Percentiles rank a stretch among this genome's conserved stretches.
Conservation (phyloP, 345 rosid species). For the Salix dunnii region DNA sequence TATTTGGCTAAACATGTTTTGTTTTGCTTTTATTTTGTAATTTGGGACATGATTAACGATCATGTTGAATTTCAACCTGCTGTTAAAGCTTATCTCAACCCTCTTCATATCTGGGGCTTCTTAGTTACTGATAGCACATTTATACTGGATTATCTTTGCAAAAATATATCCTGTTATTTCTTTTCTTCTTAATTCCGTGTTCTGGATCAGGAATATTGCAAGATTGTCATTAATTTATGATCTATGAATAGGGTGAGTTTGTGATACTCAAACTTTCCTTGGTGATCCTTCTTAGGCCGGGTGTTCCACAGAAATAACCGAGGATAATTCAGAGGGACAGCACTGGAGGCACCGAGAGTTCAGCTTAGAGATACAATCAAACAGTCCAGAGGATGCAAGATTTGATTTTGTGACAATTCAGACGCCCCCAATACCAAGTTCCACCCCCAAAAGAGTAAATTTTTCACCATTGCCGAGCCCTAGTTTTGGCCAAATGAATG, state of each 20-base stretch:
- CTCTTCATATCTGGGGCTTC: neutral
- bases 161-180: too few species aligned
- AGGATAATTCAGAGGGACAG: slow-evolving; percentile 38
- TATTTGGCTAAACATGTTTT: neutral
- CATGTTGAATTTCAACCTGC: too few species aligned
- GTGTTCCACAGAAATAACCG: slow-evolving; percentile 57
- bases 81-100: too few species aligned
- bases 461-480: slow-evolving; percentile 84
- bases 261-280: neutral
- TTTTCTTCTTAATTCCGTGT: too few species aligned
- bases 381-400: slow-evolving; percentile 31
- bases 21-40: neutral
- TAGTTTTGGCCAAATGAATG: slow-evolving; percentile 27
- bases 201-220: too few species aligned
- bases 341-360: slow-evolving; percentile 32
- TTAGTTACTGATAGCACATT: too few species aligned
- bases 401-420: slow-evolving; percentile 42
- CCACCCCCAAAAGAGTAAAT: slow-evolving; percentile 63
- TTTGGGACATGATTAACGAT: neutral
- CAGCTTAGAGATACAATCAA: slow-evolving; percentile 44
- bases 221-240: too few species aligned
- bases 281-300: slow-evolving; percentile 38
- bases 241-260: too few species aligned
- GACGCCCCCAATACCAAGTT: slow-evolving; percentile 51
- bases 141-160: too few species aligned